Conservation (phyloP, 495 filamentous ascomycete genomes). For the Melanomma pulvis-pyrius region DNA sequence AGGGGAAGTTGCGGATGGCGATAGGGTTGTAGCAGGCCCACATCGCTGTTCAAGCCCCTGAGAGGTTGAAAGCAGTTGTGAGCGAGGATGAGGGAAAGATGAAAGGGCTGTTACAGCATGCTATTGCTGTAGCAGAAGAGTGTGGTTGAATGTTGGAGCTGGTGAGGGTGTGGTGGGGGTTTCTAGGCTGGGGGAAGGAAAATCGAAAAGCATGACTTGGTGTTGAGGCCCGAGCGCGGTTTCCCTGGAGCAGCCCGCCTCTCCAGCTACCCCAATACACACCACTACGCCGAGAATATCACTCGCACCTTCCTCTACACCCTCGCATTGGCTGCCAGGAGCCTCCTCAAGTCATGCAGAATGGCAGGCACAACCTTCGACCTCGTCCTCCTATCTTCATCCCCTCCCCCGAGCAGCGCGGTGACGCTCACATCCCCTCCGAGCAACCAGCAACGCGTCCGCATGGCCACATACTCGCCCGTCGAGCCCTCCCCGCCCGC, state of each 20-base stretch:
- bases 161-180: background rate
- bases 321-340: conserved; percentile 1
- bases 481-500: conserved; percentile 12
- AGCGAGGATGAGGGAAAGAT: too few relatives aligned
- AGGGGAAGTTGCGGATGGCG: too few relatives aligned
- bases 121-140: too few relatives aligned
- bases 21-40: background rate
- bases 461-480: conserved; percentile 15
- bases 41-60: background rate
- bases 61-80: background rate
- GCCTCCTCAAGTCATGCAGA: background rate
- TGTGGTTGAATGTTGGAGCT: background rate
- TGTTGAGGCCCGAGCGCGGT: background rate
- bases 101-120: too few relatives aligned
- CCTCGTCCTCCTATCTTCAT: conserved; percentile 39
- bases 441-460: conserved; percentile 22
- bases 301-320: background rate
- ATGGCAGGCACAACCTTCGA: conserved; percentile 44
- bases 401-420: conserved; percentile 18
- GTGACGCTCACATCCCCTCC: conserved; percentile 16
- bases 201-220: background rate
- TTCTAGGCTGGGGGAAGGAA: background rate
- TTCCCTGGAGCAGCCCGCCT: background rate
- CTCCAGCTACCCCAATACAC: background rate
- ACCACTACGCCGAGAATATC: background rate